Evolutionary conservation across 2,329 filamentous ascomycete genomes (phyloP).

Genomic region (Exophiala oligosperma): DNA sequence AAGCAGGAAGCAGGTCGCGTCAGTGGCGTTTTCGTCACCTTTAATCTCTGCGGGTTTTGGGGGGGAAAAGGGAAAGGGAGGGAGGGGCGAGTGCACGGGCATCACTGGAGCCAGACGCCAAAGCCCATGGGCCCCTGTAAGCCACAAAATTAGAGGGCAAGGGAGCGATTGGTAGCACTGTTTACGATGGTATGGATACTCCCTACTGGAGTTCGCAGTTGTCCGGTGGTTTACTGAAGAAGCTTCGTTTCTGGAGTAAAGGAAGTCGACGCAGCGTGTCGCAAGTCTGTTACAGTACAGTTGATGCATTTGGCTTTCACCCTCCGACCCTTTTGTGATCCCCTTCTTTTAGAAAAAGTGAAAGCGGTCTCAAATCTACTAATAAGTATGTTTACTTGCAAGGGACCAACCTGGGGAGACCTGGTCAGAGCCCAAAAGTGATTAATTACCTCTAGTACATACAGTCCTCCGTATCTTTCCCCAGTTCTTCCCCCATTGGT

Average conservation of each 20-base stretch:
- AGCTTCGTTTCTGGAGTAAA: not conserved
- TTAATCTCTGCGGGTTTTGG: not conserved
- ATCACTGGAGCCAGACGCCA: not conserved
- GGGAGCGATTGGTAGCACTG: not conserved
- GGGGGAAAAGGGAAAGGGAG: not conserved
- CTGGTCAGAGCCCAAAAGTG: no score
- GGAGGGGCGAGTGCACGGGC: not conserved
- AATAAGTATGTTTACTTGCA: no score
- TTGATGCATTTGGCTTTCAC: not conserved
- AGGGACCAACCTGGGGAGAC: no score
- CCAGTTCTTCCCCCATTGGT: not conserved
- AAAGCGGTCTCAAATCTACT: not conserved
- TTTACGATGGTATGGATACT: no score
- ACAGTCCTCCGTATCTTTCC: no score
- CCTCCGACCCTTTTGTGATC: no score
- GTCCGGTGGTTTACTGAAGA: not conserved
- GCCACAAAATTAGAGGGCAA: conserved; percentile 14
- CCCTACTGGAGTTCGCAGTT: not conserved
- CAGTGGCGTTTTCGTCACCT: conserved; percentile 8
- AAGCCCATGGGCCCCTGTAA: conserved; percentile 6
- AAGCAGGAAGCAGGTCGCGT: not conserved
- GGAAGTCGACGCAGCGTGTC: no score
- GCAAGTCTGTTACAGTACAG: no score
- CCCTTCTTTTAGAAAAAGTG: not conserved
- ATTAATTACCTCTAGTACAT: no score